phyloP scores from a whole-genome alignment of 805 yeast genomes.

The Kluyveromyces dobzhanskii region DNA sequence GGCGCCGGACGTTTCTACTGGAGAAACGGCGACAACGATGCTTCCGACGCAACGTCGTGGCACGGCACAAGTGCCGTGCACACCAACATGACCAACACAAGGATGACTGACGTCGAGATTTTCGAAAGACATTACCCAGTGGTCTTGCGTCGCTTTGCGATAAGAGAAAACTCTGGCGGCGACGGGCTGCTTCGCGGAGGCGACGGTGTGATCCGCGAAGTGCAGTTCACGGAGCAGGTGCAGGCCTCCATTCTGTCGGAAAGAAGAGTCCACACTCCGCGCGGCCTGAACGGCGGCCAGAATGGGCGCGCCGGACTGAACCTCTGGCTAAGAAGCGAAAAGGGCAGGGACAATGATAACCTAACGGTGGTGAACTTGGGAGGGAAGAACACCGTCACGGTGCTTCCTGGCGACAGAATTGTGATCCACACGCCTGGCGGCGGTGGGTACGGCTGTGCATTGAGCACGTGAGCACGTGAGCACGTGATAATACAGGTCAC shows the following conservation, averaged over 20 bases:
- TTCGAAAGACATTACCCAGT: slow-evolving; percentile 42
- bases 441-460: slow-evolving; percentile 51
- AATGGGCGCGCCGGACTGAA: slow-evolving; percentile 68
- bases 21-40: slow-evolving; percentile 42
- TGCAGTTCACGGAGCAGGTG: slow-evolving; percentile 65
- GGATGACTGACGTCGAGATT: slow-evolving; percentile 43
- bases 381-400: slow-evolving; percentile 54
- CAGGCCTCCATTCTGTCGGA: slow-evolving; percentile 77
- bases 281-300: slow-evolving; percentile 76
- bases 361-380: slow-evolving; percentile 45
- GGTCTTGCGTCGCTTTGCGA: slow-evolving; percentile 33
- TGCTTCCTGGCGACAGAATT: slow-evolving; percentile 55
- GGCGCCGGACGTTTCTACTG: slow-evolving; percentile 40
- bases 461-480: too few species aligned
- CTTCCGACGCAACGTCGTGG: slow-evolving; percentile 38
- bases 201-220: slow-evolving; percentile 45
- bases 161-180: slow-evolving; percentile 38
- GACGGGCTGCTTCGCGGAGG: slow-evolving; percentile 37
- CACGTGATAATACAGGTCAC: too few species aligned
- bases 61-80: slow-evolving; percentile 38
- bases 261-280: slow-evolving; percentile 75
- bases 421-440: slow-evolving; percentile 75
- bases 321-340: slow-evolving; percentile 36
- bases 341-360: slow-evolving; percentile 11
- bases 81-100: slow-evolving; percentile 40